A percentile compares a stretch with the other conserved stretches of the same genome.
These are phyloP conservation scores for Tylopilus sp. DNA, from an alignment of 1,284 basidiomycete genomes.

Conservation along the genomic window DNA sequence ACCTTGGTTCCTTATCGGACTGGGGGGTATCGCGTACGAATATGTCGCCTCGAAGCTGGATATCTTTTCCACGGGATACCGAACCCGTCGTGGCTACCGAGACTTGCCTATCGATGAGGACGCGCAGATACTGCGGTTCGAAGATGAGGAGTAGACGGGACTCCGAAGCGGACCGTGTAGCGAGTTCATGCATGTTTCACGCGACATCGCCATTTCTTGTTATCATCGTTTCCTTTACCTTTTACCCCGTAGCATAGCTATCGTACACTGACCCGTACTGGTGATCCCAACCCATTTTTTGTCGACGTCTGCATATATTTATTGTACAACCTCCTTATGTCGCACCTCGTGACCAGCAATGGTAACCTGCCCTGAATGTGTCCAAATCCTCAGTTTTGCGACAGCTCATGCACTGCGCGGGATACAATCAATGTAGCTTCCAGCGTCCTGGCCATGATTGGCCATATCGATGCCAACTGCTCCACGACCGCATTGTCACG, in stretches of 20 bases:
- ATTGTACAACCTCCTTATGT: background rate
- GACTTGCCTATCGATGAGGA: slow-evolving; percentile 85
- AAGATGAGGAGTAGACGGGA: slow-evolving; percentile 63
- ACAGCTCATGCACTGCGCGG: too few species aligned
- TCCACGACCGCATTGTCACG: too few species aligned
- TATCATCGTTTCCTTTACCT: background rate
- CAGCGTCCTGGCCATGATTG: too few species aligned
- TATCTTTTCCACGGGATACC: slow-evolving; percentile 42
- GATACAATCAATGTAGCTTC: too few species aligned
- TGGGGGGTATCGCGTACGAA: slow-evolving; percentile 73
- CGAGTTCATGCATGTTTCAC: too few species aligned
- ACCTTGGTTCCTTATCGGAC: slow-evolving; percentile 83
- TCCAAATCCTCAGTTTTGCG: too few species aligned
- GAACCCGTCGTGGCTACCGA: slow-evolving; percentile 70
- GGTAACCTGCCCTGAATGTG: too few species aligned
- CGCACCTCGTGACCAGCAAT: too few species aligned
- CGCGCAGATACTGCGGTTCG: slow-evolving; percentile 78
- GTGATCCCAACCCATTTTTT: too few species aligned
- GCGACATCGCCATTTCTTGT: background rate
- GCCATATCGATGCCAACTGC: too few species aligned
- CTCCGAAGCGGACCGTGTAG: background rate
- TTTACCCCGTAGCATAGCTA: background rate
- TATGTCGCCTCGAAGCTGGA: slow-evolving; percentile 52
- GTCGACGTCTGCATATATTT: too few species aligned
- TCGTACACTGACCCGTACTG: background rate